A percentile compares a stretch with the other conserved stretches of the same genome.
Conservation (phyloP, 2,329 filamentous ascomycete species). For the Ilyonectria robusta region DNA sequence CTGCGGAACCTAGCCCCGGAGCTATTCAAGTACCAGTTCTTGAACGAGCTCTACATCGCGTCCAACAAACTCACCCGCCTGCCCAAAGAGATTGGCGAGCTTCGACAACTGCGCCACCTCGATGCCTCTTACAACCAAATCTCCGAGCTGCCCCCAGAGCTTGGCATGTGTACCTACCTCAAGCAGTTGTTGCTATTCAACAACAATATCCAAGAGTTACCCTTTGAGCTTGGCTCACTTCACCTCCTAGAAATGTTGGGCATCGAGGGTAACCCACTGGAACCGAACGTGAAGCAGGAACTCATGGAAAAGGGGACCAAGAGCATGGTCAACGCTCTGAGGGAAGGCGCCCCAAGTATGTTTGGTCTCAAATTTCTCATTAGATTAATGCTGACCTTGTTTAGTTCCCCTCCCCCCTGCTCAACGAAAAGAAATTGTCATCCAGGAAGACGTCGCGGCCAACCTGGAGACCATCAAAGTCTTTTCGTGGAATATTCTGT, state of each 20-base stretch:
- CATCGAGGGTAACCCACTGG: conserved; percentile 91
- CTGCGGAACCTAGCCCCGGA: conserved; percentile 84
- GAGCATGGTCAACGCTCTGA: conserved; percentile 84
- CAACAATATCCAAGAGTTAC: conserved; percentile 87
- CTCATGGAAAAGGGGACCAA: conserved; percentile 91
- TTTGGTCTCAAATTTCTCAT: conserved; percentile 30
- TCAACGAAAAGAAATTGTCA: conserved; percentile 83
- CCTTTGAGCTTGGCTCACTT: conserved; percentile 89
- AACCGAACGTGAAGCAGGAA: conserved; percentile 81
- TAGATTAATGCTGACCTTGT: conserved; percentile 40
- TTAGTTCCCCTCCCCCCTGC: conserved; percentile 83
- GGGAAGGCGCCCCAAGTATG: conserved; percentile 88
- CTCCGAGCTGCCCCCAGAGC: conserved; percentile 84
- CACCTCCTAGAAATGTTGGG: conserved; percentile 91
- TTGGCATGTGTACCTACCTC: conserved; percentile 96
- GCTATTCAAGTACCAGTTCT: conserved; percentile 89
- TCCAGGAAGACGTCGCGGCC: conserved; percentile 75
- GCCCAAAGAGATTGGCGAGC: conserved; percentile 84
- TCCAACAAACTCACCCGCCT: conserved; percentile 89
- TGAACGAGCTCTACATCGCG: conserved; percentile 92
- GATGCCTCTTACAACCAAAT: conserved; percentile 93
- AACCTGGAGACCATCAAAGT: conserved; percentile 82
- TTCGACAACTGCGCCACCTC: conserved; percentile 85
- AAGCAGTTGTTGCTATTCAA: conserved; percentile 90
- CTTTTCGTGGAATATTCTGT: conserved; percentile 95